Evolutionary conservation across 2,329 filamentous ascomycete genomes (phyloP), one percentile per base, ranked within the genome.

Genomic region (Botrytis elliptica): DNA sequence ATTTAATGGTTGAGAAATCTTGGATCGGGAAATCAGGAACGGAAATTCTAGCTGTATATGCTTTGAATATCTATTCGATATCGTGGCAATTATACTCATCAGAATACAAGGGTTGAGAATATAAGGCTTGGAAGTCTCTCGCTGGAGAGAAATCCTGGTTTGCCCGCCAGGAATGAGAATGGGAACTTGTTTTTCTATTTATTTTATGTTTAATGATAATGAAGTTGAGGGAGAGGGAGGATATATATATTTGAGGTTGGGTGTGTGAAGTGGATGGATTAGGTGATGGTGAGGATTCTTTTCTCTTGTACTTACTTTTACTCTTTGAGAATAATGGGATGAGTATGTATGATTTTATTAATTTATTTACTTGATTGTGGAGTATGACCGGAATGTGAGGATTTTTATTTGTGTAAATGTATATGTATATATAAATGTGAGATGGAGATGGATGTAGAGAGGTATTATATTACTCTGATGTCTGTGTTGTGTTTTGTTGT

Each of bases 391-490:
- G 16, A 25, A 9, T 25, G 7, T 46, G 20, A 3, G 22, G 20
- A 10, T 49, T 10, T 0, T 49, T 49, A 9, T 49, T 49, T 55
- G 5, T n/a, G 10, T 52, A 4, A 14, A 18, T 52, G 12, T 55
- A 33, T 4, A 33, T 33, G 33, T 33, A 33, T 4, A 33, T 33
- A 1, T 46, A 9, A n/a, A 8, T 52, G 5, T n/a, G 49, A n/a
- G 25, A 16, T n/a, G 8, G 46, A 49, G 1, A 9, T 46, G 33
- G 33, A 33, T 33, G 33, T 33, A 9, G 6, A 22, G 44, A 49
- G 20, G 46, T 25, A 22, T 25, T 10, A 4, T 25, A 4, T 4
- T 49, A 1, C 4, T n/a, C 0, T 55, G 2, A 3, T n/a, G 10
- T n/a, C 12, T 7, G 33, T 52, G 12, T n/a, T n/a, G 12, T 12